Conservation (phyloP, 495 filamentous ascomycete genomes). For the Penicillium angulare region DNA sequence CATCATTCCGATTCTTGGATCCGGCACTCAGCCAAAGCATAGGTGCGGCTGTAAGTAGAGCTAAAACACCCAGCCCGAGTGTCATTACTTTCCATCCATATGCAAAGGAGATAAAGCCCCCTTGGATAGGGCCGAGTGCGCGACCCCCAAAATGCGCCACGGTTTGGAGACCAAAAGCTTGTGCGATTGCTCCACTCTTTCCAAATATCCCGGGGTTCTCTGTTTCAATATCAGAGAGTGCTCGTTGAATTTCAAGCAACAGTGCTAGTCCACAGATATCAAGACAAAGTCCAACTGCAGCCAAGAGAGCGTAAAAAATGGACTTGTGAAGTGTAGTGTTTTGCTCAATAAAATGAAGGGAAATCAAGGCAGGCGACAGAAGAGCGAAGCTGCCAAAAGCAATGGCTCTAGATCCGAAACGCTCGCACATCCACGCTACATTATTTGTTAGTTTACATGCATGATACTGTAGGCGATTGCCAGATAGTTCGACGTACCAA, state of each 20-base stretch:
- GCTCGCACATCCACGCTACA: constrained; percentile 35
- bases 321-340: constrained; percentile 23
- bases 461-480: too few relatives aligned
- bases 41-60: constrained; percentile 19
- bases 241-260: constrained; percentile 27
- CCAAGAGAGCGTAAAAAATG: neutral
- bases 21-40: constrained; percentile 17
- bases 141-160: constrained; percentile 32
- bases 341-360: constrained; percentile 45
- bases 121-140: constrained; percentile 15
- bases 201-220: constrained; percentile 49
- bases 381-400: constrained; percentile 46
- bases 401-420: constrained; percentile 46
- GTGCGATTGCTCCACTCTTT: constrained; percentile 51
- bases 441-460: too few relatives aligned
- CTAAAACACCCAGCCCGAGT: constrained; percentile 19
- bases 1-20: neutral
- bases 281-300: neutral
- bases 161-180: constrained; percentile 55
- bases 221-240: constrained; percentile 57
- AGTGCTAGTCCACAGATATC: neutral
- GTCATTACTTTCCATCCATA: constrained; percentile 20
- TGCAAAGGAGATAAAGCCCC: constrained; percentile 11
- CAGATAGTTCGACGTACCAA: constrained; percentile 25
- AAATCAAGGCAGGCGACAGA: constrained; percentile 46